phyloP scores from a whole-genome alignment of 306 rosid species.

The Citrullus mucosospermus region DNA sequence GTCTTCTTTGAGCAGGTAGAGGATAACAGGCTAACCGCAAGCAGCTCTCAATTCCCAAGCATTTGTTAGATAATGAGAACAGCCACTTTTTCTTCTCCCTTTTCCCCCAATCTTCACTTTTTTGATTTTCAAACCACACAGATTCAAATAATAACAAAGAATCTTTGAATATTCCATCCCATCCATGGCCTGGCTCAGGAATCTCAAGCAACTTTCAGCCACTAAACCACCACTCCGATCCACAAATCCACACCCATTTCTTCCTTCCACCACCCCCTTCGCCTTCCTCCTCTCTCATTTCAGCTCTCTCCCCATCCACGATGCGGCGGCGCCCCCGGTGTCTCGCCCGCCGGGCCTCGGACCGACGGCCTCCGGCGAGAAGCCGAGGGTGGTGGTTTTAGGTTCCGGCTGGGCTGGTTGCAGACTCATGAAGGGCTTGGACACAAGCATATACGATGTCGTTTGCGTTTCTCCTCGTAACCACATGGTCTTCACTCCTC shows the following conservation, averaged over 20 bases:
- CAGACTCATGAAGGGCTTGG: slow-evolving; percentile 69
- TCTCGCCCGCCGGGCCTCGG: slow-evolving; percentile 23
- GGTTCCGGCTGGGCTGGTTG: slow-evolving; percentile 98
- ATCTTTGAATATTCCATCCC: background rate
- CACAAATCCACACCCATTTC: slow-evolving; percentile 21
- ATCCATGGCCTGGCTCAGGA: slow-evolving; percentile 51
- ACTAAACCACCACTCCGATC: slow-evolving; percentile 17
- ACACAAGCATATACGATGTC: slow-evolving; percentile 54
- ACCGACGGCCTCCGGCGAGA: slow-evolving; percentile 53
- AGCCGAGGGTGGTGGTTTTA: slow-evolving; percentile 82
- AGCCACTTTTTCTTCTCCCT: background rate
- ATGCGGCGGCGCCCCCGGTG: slow-evolving; percentile 19
- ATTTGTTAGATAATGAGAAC: background rate
- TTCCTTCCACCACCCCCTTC: slow-evolving; percentile 6
- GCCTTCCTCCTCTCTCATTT: slow-evolving; percentile 24
- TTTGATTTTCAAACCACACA: background rate
- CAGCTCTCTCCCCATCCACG: slow-evolving; percentile 19
- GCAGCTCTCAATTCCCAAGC: background rate
- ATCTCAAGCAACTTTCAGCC: slow-evolving; percentile 29
- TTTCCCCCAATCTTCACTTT: background rate
- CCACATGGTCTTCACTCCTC: slow-evolving; percentile 95
- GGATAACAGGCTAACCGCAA: background rate
- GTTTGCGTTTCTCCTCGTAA: slow-evolving; percentile 96
- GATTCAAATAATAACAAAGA: background rate
- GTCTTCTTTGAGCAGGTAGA: background rate